These are phyloP conservation scores for Nepenthes gracilis DNA, from an alignment of 148 eudicot species.

Conservation along the genomic window DNA sequence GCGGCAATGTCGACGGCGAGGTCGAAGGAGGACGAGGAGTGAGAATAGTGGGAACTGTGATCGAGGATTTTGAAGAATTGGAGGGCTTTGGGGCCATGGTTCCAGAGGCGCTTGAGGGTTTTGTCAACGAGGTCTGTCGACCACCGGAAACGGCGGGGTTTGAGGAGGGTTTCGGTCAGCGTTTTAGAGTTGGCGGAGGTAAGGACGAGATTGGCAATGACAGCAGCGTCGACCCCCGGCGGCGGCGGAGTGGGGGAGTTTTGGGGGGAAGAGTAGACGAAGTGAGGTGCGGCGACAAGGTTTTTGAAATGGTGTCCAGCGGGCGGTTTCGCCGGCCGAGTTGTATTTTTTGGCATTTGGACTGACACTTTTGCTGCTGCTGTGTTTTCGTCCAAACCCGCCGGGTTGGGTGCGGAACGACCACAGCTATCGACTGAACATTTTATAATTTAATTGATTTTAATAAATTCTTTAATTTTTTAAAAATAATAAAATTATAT, in stretches of 20 bases:
- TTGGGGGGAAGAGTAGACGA: not conserved
- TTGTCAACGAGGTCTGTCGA: conserved; percentile 39
- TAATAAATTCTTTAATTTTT: too few species aligned
- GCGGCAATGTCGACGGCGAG: conserved; percentile 68
- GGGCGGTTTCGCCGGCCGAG: too few species aligned
- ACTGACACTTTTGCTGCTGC: too few species aligned
- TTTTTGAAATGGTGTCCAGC: too few species aligned
- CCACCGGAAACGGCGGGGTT: conserved; percentile 17
- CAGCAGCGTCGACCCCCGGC: not conserved
- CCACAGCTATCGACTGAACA: too few species aligned
- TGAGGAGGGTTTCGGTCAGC: conserved; percentile 30
- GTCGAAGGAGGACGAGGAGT: conserved; percentile 51
- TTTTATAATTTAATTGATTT: too few species aligned
- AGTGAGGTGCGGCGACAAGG: too few species aligned
- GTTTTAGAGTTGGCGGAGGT: conserved; percentile 19
- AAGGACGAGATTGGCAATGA: conserved; percentile 39
- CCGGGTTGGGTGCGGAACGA: too few species aligned
- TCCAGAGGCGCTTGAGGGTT: conserved; percentile 71
- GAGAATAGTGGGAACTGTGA: conserved; percentile 40
- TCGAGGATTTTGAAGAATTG: conserved; percentile 57
- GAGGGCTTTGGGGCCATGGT: conserved; percentile 92
- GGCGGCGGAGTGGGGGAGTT: not conserved
- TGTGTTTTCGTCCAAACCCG: too few species aligned
- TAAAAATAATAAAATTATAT: too few species aligned
- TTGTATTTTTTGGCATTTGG: too few species aligned